Conservation (phyloP, 345 rosid species). For the Chamaenerion angustifolium region DNA sequence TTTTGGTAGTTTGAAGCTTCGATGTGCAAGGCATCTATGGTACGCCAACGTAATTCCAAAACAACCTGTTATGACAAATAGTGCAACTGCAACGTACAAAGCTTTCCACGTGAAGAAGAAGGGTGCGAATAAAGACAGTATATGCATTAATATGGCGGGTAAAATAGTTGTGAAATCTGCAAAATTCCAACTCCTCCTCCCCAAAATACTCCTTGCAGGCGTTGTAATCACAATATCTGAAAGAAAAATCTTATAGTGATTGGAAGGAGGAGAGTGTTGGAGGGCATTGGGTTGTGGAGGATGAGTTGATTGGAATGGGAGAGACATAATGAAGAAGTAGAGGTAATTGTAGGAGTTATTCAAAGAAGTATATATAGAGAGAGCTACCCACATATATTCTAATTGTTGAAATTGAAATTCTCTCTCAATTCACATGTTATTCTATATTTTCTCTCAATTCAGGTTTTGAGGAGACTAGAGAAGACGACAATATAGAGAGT, state of each 20-base stretch:
- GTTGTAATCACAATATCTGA: conserved; percentile 68
- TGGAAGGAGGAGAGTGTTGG: too few relatives aligned
- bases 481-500: too few relatives aligned
- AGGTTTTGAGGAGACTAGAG: too few relatives aligned
- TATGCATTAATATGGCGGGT: conserved; percentile 43
- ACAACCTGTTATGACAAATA: conserved; percentile 50
- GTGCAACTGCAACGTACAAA: conserved; percentile 41
- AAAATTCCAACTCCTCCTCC: conserved; percentile 40
- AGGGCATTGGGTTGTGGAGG: too few relatives aligned
- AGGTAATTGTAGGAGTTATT: too few relatives aligned
- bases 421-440: too few relatives aligned
- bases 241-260: conserved; percentile 30
- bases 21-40: conserved; percentile 60
- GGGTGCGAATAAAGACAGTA: conserved; percentile 59
- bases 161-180: conserved; percentile 37
- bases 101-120: conserved; percentile 69
- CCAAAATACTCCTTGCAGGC: conserved; percentile 18
- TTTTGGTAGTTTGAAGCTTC: conserved; percentile 66
- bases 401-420: too few relatives aligned
- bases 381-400: too few relatives aligned
- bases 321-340: too few relatives aligned
- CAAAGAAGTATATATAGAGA: too few relatives aligned
- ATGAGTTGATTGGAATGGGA: too few relatives aligned
- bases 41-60: conserved; percentile 60
- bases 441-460: too few relatives aligned